phyloP scores from a whole-genome alignment of 2,329 filamentous ascomycete genomes.

The Alternaria ethzedia region DNA sequence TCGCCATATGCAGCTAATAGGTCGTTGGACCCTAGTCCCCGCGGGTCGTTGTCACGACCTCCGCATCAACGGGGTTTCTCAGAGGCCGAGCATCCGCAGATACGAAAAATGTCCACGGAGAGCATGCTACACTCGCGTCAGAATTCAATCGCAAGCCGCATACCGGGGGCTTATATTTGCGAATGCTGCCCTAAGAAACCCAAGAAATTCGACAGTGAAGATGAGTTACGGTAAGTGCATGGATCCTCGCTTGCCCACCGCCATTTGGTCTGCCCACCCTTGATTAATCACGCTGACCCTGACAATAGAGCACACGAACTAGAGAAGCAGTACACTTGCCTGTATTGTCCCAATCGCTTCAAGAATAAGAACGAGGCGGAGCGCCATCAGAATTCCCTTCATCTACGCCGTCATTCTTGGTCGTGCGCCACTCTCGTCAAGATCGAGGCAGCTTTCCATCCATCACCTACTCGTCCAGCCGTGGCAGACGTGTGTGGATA shows the following conservation, averaged over 20 bases:
- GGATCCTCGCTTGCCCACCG: conserved; percentile 30
- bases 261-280: conserved; percentile 21
- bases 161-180: conserved; percentile 73
- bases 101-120: conserved; percentile 58
- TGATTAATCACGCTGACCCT: conserved; percentile 26
- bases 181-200: conserved; percentile 98
- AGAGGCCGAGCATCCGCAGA: conserved; percentile 47
- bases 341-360: conserved; percentile 92
- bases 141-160: conserved; percentile 56
- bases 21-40: conserved; percentile 52
- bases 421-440: conserved; percentile 84
- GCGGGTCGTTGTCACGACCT: conserved; percentile 47
- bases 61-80: conserved; percentile 51
- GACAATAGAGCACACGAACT: conserved; percentile 77
- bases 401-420: conserved; percentile 93
- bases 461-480: conserved; percentile 68
- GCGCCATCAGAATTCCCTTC: conserved; percentile 92
- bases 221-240: conserved; percentile 77
- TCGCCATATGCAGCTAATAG: conserved; percentile 61
- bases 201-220: conserved; percentile 86
- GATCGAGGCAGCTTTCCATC: conserved; percentile 83
- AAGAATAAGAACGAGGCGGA: conserved; percentile 99
- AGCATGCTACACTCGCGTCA: conserved; percentile 55
- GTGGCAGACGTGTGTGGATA: conserved; percentile 86
- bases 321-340: conserved; percentile 95